Evolutionary conservation across 495 filamentous ascomycete genomes (phyloP).

Genomic region (Talaromyces proteolyticus): DNA sequence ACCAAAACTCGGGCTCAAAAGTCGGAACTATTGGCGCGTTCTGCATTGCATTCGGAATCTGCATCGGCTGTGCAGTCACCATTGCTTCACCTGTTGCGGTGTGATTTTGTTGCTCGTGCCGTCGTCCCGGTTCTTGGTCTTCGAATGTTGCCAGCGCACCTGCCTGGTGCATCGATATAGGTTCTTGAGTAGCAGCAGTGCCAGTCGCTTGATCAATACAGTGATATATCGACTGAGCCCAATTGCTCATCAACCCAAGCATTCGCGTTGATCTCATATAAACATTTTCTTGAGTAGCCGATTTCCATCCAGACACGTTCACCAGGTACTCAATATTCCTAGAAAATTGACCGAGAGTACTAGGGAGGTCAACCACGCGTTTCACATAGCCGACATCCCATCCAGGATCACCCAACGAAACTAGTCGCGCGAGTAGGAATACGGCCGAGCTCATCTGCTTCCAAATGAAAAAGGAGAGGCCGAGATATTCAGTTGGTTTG

Average conservation of each 20-base stretch:
- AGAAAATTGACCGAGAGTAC: slow-evolving; percentile 19
- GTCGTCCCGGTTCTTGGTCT: not conserved
- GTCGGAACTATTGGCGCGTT: slow-evolving; percentile 1
- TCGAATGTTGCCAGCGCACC: not conserved
- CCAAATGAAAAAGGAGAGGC: slow-evolving; percentile 11
- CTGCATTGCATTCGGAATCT: not conserved
- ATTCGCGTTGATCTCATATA: not conserved
- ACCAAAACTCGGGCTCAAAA: slow-evolving; percentile 8
- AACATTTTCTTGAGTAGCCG: not conserved
- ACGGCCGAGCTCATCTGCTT: slow-evolving; percentile 17
- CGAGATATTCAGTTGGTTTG: slow-evolving; percentile 16
- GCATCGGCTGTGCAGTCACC: not conserved
- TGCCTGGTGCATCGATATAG: too few species aligned
- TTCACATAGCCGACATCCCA: slow-evolving; percentile 25
- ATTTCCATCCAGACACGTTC: not conserved
- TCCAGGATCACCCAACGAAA: slow-evolving; percentile 22
- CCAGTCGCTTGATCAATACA: not conserved
- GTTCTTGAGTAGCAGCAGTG: not conserved
- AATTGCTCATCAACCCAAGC: not conserved
- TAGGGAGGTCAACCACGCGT: slow-evolving; percentile 21
- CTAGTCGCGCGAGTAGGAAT: slow-evolving; percentile 18
- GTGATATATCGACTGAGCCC: slow-evolving; percentile 1
- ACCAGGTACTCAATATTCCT: slow-evolving; percentile 8
- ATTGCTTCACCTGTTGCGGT: not conserved
- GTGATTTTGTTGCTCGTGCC: not conserved